Percentiles rank a stretch among this genome's conserved stretches.
Evolutionary conservation across 2,329 filamentous ascomycete species (phyloP).

Genomic region (Exophiala lecanii-corni): DNA sequence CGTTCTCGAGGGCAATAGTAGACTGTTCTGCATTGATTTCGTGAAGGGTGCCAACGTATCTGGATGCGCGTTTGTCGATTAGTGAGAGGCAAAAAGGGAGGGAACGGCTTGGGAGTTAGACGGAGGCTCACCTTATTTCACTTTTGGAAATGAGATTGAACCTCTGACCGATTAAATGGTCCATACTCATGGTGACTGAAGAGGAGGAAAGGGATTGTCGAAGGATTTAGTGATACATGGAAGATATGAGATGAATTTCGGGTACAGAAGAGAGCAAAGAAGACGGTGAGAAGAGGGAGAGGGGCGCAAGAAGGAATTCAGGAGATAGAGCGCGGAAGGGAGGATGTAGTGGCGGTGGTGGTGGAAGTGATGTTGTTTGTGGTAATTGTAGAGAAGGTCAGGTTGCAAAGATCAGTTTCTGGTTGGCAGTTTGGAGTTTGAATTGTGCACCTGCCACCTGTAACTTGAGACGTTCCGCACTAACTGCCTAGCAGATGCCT

Average conservation of each 20-base stretch:
- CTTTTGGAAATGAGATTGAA: constrained; percentile 97
- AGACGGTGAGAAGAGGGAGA: constrained; percentile 14
- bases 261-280: constrained; percentile 2
- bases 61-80: constrained; percentile 43
- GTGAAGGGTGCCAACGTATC: constrained; percentile 92
- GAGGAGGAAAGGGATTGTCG: constrained; percentile 12
- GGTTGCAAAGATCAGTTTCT: too few species aligned
- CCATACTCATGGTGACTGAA: constrained; percentile 43
- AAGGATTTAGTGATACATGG: constrained; percentile 20
- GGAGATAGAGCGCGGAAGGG: neutral
- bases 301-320: constrained; percentile 13
- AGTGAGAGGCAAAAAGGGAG: constrained; percentile 22
- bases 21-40: constrained; percentile 98
- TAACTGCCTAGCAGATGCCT: too few species aligned
- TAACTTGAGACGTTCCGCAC: too few species aligned
- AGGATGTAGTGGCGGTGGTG: too few species aligned
- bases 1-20: constrained; percentile 94
- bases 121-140: constrained; percentile 75
- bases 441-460: too few species aligned
- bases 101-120: constrained; percentile 3
- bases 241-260: constrained; percentile 4
- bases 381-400: too few species aligned
- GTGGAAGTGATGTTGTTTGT: too few species aligned
- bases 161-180: constrained; percentile 60
- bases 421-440: too few species aligned